Percentiles rank a stretch among this genome's conserved stretches.
Evolutionary conservation across 1,139 yeast species (phyloP).

Genomic region (Diutina scorzettiae): DNA sequence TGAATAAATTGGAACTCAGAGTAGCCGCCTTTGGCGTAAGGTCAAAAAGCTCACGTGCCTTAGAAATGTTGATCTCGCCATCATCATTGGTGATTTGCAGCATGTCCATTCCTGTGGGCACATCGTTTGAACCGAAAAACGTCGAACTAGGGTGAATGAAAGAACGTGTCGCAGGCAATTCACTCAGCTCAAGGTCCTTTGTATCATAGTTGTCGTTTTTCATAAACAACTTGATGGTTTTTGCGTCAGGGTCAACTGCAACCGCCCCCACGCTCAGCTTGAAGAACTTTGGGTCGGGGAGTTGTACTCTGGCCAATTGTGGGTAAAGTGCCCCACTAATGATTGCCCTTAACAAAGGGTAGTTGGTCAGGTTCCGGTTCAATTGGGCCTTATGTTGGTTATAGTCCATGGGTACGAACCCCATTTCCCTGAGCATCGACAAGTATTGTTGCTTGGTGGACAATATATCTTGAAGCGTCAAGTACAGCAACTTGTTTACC

Average conservation of each 20-base stretch:
- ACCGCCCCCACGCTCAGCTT: conserved; percentile 68
- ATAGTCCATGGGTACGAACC: conserved; percentile 52
- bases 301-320: conserved; percentile 64
- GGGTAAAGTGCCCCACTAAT: conserved; percentile 79
- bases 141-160: conserved; percentile 80
- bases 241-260: conserved; percentile 75
- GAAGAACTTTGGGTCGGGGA: conserved; percentile 69
- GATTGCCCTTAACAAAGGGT: conserved; percentile 47
- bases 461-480: conserved; percentile 57
- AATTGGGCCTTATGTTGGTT: conserved; percentile 12
- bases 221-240: conserved; percentile 60
- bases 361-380: conserved; percentile 41
- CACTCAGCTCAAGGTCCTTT: conserved; percentile 7
- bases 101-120: conserved; percentile 9
- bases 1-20: conserved; percentile 12
- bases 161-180: conserved; percentile 52
- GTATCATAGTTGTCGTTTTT: conserved; percentile 32
- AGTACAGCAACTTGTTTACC: conserved; percentile 52
- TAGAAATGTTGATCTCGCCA: conserved; percentile 22
- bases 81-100: conserved; percentile 25
- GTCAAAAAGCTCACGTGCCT: conserved; percentile 19
- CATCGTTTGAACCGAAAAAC: conserved; percentile 27
- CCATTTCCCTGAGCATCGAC: conserved; percentile 59
- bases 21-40: conserved; percentile 24
- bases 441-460: conserved; percentile 61